A percentile compares a stretch with the other conserved stretches of the same genome.
phyloP scores from a whole-genome alignment of 1,284 basidiomycete genomes.

The Ganoderma sinense region DNA sequence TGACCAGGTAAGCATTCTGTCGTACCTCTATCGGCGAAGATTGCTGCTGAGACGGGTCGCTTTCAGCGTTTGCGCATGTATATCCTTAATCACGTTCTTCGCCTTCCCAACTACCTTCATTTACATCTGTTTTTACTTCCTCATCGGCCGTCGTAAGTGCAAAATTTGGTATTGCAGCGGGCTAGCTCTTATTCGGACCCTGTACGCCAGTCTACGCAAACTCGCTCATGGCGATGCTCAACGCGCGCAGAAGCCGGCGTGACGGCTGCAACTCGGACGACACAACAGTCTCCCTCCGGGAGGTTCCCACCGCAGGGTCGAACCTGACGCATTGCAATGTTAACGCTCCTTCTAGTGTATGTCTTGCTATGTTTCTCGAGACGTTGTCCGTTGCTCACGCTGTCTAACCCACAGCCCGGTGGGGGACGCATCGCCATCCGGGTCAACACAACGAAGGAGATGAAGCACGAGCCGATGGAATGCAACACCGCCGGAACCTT shows the following conservation, averaged over 20 bases:
- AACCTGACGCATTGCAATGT: slow-evolving; percentile 15
- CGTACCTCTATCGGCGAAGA: not conserved
- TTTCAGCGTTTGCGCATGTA: slow-evolving; percentile 55
- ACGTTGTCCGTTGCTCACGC: not conserved
- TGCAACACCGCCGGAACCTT: not conserved
- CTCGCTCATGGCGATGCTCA: slow-evolving; percentile 61
- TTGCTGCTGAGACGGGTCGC: not conserved
- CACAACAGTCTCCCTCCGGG: slow-evolving; percentile 56
- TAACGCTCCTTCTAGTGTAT: not conserved
- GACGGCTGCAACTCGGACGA: slow-evolving; percentile 47
- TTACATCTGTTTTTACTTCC: slow-evolving; percentile 66
- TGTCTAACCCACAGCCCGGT: not conserved
- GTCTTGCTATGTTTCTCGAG: not conserved
- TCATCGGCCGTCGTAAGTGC: slow-evolving; percentile 54
- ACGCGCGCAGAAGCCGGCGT: slow-evolving; percentile 59
- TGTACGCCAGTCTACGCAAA: slow-evolving; percentile 56
- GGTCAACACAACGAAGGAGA: not conserved
- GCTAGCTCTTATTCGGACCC: not conserved
- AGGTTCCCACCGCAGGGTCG: slow-evolving; percentile 32
- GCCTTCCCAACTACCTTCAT: slow-evolving; percentile 56
- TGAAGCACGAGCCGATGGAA: not conserved
- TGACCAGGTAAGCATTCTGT: slow-evolving; percentile 48
- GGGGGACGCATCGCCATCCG: not conserved
- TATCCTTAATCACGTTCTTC: slow-evolving; percentile 59
- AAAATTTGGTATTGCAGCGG: slow-evolving; percentile 23